Base-by-base conservation (phyloP, 345 rosid genomes). In the Hibiscus mutabilis region DNA sequence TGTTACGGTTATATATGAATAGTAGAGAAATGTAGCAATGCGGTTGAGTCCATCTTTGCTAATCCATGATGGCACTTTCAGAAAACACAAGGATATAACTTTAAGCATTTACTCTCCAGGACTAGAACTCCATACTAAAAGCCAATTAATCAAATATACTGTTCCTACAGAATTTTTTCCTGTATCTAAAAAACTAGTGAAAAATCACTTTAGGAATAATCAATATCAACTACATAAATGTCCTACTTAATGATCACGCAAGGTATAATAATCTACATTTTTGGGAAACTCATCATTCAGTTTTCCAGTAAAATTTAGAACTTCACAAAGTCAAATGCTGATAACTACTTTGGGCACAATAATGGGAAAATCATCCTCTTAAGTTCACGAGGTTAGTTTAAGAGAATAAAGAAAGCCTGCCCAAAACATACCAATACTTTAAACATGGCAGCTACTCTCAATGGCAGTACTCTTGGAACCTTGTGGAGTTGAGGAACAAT, bases 361-460 rank as follows among this genome's bases (percentile, higher is more conserved):
- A 27, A 60, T 29, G 7, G 25, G 27, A 15, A 29, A 59, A 42
- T 10, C 58, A 60, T 60, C 55, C 25, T 14, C 44, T 18, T 11
- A 25, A 44, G 14, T 27, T 49, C 24, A 27, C 0, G 2, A 42
- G 24, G 13, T 12, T 68, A 55, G 14, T n/a, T 33, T 31, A 33
- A 1, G 31, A 3, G 12, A 46, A 63, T 22, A 46, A 60, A 71
- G 62, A 21, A 25, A 16, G 65, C 68, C 60, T 40, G 52, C 37
- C n/a, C 58, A 63, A 70, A 73, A 77, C 89, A 82, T 79, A 95
- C 99, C 98, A 95, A 71, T 59, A 92, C 77, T 85, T 87, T 88
- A 69, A 86, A 82, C 97, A 95, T 86, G 75, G 96, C 84, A 81
- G 88, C 94, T 76, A 92, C 91, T 85, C 99, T 89, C 79, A 86